Evolutionary conservation across 176 grass and related monocot species (phyloP).

Genomic region (Lolium rigidum): DNA sequence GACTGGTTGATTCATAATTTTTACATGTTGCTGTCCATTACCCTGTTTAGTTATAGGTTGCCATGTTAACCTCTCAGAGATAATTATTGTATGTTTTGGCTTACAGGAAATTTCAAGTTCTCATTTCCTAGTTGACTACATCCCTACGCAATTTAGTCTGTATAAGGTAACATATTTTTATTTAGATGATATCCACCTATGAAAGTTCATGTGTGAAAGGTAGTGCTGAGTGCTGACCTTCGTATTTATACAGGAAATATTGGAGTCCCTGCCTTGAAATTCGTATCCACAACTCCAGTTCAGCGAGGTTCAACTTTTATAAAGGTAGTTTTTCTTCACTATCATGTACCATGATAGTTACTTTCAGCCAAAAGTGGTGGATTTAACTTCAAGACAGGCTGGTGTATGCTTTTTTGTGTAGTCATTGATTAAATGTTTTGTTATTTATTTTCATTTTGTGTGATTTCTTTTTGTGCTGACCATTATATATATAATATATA

Average conservation of each 20-base stretch:
- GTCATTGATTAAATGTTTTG: neutral
- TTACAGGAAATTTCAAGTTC: too few species aligned
- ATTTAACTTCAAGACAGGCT: too few species aligned
- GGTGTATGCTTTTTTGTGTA: neutral
- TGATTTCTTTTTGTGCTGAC: neutral
- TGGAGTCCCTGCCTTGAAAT: neutral
- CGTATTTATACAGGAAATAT: neutral
- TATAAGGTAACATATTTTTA: neutral
- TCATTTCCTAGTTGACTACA: neutral
- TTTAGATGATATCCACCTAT: neutral
- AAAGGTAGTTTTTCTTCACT: neutral
- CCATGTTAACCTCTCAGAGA: neutral
- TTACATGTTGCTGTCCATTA: too few species aligned
- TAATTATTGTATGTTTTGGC: neutral
- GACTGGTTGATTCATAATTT: too few species aligned
- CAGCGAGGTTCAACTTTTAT: neutral
- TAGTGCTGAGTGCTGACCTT: too few species aligned
- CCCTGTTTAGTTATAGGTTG: too few species aligned
- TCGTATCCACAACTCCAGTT: neutral
- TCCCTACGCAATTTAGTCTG: neutral
- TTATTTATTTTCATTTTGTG: neutral
- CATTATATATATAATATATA: neutral
- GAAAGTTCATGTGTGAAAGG: too few species aligned
- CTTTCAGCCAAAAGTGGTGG: too few species aligned
- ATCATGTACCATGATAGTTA: neutral